Evolutionary conservation across 1,284 basidiomycete genomes (phyloP), one percentile per base, ranked within the genome.

Genomic region (Athelia sp.): DNA sequence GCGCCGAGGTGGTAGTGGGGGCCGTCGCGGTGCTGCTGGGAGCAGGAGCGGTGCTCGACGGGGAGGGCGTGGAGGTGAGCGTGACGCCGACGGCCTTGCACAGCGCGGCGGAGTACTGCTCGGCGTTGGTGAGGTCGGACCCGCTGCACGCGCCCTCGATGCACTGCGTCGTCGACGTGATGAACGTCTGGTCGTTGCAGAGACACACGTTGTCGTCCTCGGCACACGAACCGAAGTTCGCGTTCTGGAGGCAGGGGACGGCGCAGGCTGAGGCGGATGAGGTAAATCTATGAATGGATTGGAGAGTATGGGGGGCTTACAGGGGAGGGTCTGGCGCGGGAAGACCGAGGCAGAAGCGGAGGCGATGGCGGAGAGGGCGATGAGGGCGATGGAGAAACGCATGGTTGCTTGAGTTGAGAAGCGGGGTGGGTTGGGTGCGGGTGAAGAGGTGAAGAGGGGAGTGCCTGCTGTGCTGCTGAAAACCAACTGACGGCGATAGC

Each of bases 1-100:
- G 21, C 1, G 46, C 51, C 34, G 55, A 44, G 11, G 50, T 35
- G 34, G 59, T 43, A 23, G 50, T 43, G 9, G 54, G 24, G 4
- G 58, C 43, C 13, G 55, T 38, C 40, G 53, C 21, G 38, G 58
- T 32, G 35, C 52, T 35, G n/a, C 51, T 32, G 29, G 52, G 45
- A 3, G 66, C 71, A 51, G 81, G 62, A 2, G 74, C 79, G 10
- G 81, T 74, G 50, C 79, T 77, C 78, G 80, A 52, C 47, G 32
- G 35, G 13, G 26, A 4, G 24, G 23, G 15, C 19, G n/a, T 32
- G 22, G 18, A 23, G 43, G 15, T 42, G 21, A 26, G 48, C 17
- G 45, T 51, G 10, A 21, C 53, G 24, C 36, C 82, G 45, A 78
- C 76, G 46, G 70, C 62, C 1, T 53, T 57, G 56, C 83, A 86